Evolutionary conservation across 768 basidiomycete species (phyloP).

Genomic region (Amanita jacksonii): DNA sequence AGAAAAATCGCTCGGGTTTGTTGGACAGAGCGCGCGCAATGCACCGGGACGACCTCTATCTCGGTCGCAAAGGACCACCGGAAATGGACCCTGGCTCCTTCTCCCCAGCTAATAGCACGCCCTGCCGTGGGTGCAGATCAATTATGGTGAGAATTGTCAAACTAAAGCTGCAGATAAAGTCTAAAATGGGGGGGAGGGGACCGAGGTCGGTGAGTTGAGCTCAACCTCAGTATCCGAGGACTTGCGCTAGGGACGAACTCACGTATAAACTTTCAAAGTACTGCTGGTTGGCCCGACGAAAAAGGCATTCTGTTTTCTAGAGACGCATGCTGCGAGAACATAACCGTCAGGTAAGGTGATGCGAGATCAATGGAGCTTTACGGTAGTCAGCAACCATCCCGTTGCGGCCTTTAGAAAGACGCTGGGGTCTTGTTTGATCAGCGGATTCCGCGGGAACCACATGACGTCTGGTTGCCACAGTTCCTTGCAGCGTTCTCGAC

Average conservation of each 20-base stretch:
- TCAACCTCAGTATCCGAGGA: slow-evolving; percentile 7
- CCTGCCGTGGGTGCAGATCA: neutral
- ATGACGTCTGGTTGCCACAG: neutral
- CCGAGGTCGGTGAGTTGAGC: slow-evolving; percentile 3
- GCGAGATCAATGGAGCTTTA: neutral
- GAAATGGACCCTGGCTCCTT: too few species aligned
- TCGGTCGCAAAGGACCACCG: too few species aligned
- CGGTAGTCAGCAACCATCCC: neutral
- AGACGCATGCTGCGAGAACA: neutral
- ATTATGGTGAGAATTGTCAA: slow-evolving; percentile 7
- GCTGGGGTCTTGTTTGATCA: neutral
- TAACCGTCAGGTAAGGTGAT: neutral
- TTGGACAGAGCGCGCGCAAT: too few species aligned
- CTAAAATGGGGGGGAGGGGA: neutral
- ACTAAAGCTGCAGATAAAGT: slow-evolving; percentile 4
- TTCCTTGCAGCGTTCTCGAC: too few species aligned
- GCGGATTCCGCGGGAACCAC: neutral
- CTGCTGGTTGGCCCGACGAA: neutral
- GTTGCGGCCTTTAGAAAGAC: neutral
- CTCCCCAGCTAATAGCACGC: too few species aligned
- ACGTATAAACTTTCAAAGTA: slow-evolving; percentile 4
- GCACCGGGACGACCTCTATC: neutral
- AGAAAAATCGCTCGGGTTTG: too few species aligned
- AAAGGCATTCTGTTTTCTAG: slow-evolving; percentile 1
- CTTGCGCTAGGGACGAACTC: slow-evolving; percentile 3